Base-by-base conservation (phyloP, 129 eudicot genomes). In the Cynara cardunculus region DNA sequence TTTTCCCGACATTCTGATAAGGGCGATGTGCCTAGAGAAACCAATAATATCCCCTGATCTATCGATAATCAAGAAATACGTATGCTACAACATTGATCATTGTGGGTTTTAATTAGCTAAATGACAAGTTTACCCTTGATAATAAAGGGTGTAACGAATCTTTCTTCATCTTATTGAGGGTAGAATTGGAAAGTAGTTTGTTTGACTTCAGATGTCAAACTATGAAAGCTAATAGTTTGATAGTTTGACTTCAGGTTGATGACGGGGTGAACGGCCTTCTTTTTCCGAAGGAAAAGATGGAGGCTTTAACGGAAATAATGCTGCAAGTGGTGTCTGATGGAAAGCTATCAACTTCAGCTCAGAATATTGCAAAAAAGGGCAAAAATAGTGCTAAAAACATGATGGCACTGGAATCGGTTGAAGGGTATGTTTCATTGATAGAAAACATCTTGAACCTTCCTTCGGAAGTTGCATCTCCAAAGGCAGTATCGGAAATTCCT, bases 11-110 rank as follows among this genome's bases (percentile, higher is more conserved):
- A 78, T 88, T 81, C 78, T 95, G 73, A 82, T 87, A 32, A 90
- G 86, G 84, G 91, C 97, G 64, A 92, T 92, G 99, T 90, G 93
- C 82, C 87, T 86, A 4, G 95, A 82, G 92, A 95, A 95, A 85
- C 94, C 92, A 30, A 84, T 95, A 76, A 77, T 92, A 18, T 91
- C 97, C 53, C 99, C 99, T 7, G 89, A 91, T 81, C 87, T 92
- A 31, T 81, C 95, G 62, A 78, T 83, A 83, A 86, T 92, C 32
- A 85, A 69, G 77, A 91, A 88, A 88, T 85, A 87, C 83, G 99
- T 95, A 92, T 22, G 95, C 44, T 82, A 76, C 78, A 79, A 8
- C 41, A 72, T 82, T 31, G 65, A 56, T 56, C 9, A 19, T 56
- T n/a, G n/a, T 10, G 2, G 65, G 24, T 56, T n/a, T 56, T 56